phyloP scores from a whole-genome alignment of 2,329 filamentous ascomycete genomes.

The Fusarium sp. region DNA sequence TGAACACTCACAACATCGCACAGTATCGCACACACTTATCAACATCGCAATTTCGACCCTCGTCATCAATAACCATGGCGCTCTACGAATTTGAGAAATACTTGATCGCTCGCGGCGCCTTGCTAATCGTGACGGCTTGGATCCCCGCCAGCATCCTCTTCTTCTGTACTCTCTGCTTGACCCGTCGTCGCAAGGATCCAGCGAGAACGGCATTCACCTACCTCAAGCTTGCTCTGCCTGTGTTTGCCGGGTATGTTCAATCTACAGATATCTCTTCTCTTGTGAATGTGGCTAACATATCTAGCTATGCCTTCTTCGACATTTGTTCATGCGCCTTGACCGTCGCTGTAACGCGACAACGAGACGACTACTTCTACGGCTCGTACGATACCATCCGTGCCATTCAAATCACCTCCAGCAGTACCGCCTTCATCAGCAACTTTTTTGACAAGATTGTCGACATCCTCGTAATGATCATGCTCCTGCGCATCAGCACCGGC shows the following conservation, averaged over 20 bases:
- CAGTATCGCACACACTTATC: neutral
- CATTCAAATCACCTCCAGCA: neutral
- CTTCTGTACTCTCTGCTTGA: constrained; percentile 37
- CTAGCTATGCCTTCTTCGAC: constrained; percentile 39
- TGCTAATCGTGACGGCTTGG: constrained; percentile 25
- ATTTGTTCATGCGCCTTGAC: constrained; percentile 14
- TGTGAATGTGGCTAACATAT: neutral
- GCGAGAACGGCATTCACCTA: constrained; percentile 39
- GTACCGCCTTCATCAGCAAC: neutral
- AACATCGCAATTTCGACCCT: neutral
- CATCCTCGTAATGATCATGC: constrained; percentile 38
- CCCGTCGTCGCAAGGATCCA: constrained; percentile 37
- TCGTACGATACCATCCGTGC: neutral
- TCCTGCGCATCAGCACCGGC: constrained; percentile 38
- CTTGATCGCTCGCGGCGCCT: constrained; percentile 16
- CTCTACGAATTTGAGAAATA: constrained; percentile 5
- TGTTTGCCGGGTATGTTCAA: constrained; percentile 41
- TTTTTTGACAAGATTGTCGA: constrained; percentile 23
- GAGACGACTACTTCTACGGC: neutral
- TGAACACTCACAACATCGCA: neutral
- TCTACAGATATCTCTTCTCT: neutral
- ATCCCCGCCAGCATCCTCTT: constrained; percentile 36
- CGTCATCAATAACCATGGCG: neutral
- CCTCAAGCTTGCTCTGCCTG: constrained; percentile 40
- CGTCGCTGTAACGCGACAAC: constrained; percentile 8